Conservation (phyloP, 2,329 filamentous ascomycete species). For the Zymoseptoria crescenta region DNA sequence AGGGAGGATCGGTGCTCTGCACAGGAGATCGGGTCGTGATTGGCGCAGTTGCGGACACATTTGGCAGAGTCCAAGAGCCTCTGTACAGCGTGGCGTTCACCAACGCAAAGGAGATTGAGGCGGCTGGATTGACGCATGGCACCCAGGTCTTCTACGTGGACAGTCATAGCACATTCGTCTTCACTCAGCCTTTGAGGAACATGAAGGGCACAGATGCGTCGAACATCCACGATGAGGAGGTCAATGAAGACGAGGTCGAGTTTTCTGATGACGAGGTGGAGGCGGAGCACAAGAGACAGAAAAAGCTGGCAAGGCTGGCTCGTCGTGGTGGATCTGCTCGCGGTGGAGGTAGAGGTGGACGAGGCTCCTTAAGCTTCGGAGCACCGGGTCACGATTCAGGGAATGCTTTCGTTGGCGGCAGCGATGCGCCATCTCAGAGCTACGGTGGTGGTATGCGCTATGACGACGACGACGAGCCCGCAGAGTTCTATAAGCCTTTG, state of each 20-base stretch:
- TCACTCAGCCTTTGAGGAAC: conserved; percentile 71
- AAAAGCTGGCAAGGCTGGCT: conserved; percentile 28
- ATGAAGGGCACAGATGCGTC: conserved; percentile 88
- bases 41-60: conserved; percentile 71
- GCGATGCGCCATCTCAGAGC: conserved; percentile 18
- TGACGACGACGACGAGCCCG: conserved; percentile 34
- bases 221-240: conserved; percentile 90
- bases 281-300: conserved; percentile 40
- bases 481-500: conserved; percentile 42
- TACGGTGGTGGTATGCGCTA: conserved; percentile 30
- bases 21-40: conserved; percentile 66
- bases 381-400: conserved; percentile 9
- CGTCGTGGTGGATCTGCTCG: conserved; percentile 18
- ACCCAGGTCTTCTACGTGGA: conserved; percentile 72
- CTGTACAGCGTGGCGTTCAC: conserved; percentile 76
- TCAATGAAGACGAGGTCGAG: conserved; percentile 76
- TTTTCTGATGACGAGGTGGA: conserved; percentile 97
- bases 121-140: conserved; percentile 59
- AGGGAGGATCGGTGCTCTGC: conserved; percentile 77
- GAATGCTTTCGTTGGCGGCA: conserved; percentile 8
- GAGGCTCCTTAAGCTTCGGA: conserved; percentile 10
- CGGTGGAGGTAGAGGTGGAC: conserved; percentile 13
- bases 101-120: conserved; percentile 58
- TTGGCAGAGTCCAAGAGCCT: conserved; percentile 79
- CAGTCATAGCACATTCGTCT: conserved; percentile 71